phyloP scores from a whole-genome alignment of 2,329 filamentous ascomycete genomes.

The Trichoderma sp. region DNA sequence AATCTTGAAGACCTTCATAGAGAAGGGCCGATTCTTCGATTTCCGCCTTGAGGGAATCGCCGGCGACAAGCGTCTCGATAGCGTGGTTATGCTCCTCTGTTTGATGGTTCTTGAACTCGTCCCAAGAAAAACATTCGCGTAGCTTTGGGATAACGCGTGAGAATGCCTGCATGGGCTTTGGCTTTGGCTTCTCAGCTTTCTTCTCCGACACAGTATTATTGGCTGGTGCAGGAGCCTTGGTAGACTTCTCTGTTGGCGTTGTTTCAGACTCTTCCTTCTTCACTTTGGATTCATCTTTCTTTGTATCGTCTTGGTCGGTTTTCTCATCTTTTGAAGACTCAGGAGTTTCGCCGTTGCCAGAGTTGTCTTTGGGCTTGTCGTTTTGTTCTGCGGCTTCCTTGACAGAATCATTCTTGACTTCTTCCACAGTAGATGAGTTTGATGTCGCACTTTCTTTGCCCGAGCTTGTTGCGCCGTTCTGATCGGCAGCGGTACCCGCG shows the following conservation, averaged over 20 bases:
- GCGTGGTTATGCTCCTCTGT: constrained; percentile 9
- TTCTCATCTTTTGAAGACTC: neutral
- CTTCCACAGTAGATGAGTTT: neutral
- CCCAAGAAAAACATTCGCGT: constrained; percentile 1
- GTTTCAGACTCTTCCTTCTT: neutral
- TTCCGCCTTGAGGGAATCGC: constrained; percentile 11
- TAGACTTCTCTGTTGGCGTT: neutral
- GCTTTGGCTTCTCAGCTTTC: constrained; percentile 9
- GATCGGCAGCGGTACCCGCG: neutral
- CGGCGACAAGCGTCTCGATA: constrained; percentile 13
- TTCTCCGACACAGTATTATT: neutral
- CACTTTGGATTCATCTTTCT: neutral
- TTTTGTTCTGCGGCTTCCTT: neutral
- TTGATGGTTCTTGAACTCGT: constrained; percentile 12
- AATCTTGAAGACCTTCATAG: constrained; percentile 4
- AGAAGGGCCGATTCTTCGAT: constrained; percentile 8
- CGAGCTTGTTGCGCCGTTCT: neutral
- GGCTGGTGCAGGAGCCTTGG: neutral
- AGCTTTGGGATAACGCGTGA: constrained; percentile 1
- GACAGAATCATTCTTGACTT: neutral
- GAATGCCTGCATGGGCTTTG: constrained; percentile 12
- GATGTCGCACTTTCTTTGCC: neutral
- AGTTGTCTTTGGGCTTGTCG: neutral
- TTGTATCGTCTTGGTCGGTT: neutral
- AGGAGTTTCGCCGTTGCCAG: neutral